phyloP scores from a whole-genome alignment of 2,329 filamentous ascomycete species.

The Fusarium protoensiforme region DNA sequence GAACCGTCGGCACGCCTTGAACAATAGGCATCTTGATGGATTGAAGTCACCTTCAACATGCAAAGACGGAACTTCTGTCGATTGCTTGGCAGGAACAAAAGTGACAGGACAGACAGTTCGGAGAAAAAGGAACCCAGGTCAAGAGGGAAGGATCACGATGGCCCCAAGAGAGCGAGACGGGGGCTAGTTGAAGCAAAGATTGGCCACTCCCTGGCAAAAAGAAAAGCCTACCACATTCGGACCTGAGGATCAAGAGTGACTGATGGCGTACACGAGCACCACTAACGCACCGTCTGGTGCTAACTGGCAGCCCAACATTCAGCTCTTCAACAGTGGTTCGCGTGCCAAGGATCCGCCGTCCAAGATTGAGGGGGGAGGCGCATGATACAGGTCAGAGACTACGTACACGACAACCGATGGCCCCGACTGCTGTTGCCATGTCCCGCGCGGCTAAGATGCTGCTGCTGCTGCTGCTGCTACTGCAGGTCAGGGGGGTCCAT shows the following conservation, averaged over 20 bases:
- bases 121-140: neutral
- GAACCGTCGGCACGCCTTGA: constrained; percentile 24
- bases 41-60: neutral
- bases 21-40: constrained; percentile 27
- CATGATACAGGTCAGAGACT: neutral
- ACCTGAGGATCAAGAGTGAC: neutral
- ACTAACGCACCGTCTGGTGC: neutral
- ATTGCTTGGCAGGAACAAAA: neutral
- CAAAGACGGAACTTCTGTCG: neutral
- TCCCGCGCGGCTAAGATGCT: neutral
- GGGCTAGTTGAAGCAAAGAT: constrained; percentile 6
- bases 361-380: neutral
- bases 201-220: neutral
- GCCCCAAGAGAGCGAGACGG: neutral
- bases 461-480: neutral
- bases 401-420: neutral
- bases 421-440: neutral
- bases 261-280: neutral
- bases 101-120: neutral
- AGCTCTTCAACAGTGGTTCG: neutral
- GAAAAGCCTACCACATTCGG: neutral
- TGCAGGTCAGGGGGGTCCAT: neutral
- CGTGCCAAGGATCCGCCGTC: neutral
- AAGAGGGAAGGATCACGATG: neutral
- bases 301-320: neutral